phyloP scores from a whole-genome alignment of 2,329 filamentous ascomycete genomes.

The Periconia sp. region DNA sequence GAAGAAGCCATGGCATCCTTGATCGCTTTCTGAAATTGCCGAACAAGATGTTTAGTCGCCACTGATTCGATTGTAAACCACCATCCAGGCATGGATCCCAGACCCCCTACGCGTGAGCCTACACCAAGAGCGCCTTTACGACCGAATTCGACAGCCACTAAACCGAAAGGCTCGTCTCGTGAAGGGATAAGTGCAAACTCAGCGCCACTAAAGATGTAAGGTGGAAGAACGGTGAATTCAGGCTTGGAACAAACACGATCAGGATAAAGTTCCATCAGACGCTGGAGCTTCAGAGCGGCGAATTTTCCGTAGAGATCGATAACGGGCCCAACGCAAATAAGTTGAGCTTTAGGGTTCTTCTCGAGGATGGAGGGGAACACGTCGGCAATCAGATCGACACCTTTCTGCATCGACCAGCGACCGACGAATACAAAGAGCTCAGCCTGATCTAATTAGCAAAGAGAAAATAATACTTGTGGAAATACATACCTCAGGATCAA shows the following conservation, averaged over 20 bases:
- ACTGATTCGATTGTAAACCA: constrained; percentile 73
- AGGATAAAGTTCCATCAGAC: constrained; percentile 70
- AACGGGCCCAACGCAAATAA: constrained; percentile 68
- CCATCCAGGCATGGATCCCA: constrained; percentile 74
- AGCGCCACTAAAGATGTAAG: constrained; percentile 70
- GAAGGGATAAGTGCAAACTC: constrained; percentile 73
- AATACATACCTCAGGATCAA: constrained; percentile 60
- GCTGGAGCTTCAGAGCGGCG: constrained; percentile 68
- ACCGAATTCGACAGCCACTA: constrained; percentile 73
- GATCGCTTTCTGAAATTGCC: constrained; percentile 70
- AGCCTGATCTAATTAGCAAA: constrained; percentile 31
- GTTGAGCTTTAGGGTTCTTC: constrained; percentile 63
- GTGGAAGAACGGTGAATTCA: constrained; percentile 70
- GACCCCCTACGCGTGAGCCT: constrained; percentile 68
- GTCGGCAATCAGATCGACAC: constrained; percentile 71
- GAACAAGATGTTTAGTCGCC: constrained; percentile 66
- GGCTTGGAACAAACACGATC: constrained; percentile 71
- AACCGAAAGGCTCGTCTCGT: constrained; percentile 71
- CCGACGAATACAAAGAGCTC: constrained; percentile 73
- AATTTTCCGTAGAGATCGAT: constrained; percentile 74
- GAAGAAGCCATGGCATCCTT: constrained; percentile 66
- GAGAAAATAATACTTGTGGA: background rate
- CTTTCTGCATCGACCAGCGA: constrained; percentile 73
- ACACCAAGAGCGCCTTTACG: constrained; percentile 72
- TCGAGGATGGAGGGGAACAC: constrained; percentile 69